Base-by-base conservation (phyloP, 2,329 filamentous ascomycete genomes). In the Epicoccum sorghinum region DNA sequence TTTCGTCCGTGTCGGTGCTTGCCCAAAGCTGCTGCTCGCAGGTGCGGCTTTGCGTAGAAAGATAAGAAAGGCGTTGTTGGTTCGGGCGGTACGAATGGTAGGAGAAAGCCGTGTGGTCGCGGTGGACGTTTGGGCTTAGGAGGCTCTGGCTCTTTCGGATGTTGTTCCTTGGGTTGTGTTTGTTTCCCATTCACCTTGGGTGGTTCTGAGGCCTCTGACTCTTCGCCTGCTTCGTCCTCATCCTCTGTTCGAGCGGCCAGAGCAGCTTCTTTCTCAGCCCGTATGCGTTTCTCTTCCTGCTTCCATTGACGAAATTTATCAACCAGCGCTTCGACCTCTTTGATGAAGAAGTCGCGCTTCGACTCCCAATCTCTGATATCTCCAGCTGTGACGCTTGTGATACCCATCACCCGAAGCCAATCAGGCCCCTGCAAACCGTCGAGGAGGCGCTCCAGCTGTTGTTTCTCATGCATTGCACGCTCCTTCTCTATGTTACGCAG, bases 401-500 rank as follows among this genome's bases (percentile, higher is more conserved):
- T 89, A 24, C 93, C 95, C 86, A 99, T 92, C 4, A 93, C 85
- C 57, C 90, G 88, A 52, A 97, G 80, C 95, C 95, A 99, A 74
- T 98, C 95, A 53, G 90, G 91, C 2, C 93, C 90, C 71, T 91
- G 89, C 1, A 99, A 82, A 14, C 91, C 91, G 48, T 95, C 91
- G 6, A 97, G 81, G 13, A 88, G 76, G 7, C 85, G 79, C 57
- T 88, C 85, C n/a, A 88, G 74, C 62, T 87, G 83, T 41, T 83
- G 80, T 62, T 88, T 87, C 61, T 88, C 85, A 67, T 88, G 85
- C 77, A 86, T 85, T 4, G 85, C 85, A 32, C 83, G 78, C 69
- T 88, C 86, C 57, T 83, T 83, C 66, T 89, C 86, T 51, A 88
- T 87, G 62, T 88, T 89, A 45, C 86, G 84, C 23, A 87, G 78